These are phyloP conservation scores for Phytomonas sp. DNA, from an alignment of 208 protist species.

Conservation along the genomic window DNA sequence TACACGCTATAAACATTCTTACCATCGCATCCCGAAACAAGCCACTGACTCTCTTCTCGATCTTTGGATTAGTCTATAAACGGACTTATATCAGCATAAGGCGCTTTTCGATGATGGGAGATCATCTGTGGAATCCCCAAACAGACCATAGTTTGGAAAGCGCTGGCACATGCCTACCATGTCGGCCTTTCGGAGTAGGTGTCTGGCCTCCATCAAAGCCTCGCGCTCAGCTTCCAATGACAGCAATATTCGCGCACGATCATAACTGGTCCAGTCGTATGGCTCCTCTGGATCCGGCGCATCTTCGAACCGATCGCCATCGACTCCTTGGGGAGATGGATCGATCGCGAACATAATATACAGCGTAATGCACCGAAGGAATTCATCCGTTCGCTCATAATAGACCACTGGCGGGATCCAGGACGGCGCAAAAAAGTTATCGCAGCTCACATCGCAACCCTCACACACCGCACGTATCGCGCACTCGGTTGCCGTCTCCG, in stretches of 20 bases:
- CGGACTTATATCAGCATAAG: not conserved
- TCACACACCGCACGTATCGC: slow-evolving; percentile 67
- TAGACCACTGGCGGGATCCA: slow-evolving; percentile 59
- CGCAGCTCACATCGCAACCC: slow-evolving; percentile 66
- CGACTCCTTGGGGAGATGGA: slow-evolving; percentile 39
- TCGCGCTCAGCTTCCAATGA: slow-evolving; percentile 34
- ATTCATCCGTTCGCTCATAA: slow-evolving; percentile 19
- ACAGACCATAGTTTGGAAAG: slow-evolving; percentile 51
- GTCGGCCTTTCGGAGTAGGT: slow-evolving; percentile 27
- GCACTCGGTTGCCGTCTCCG: slow-evolving; percentile 49
- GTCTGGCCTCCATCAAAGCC: slow-evolving; percentile 34
- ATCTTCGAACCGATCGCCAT: slow-evolving; percentile 52
- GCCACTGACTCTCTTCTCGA: not conserved
- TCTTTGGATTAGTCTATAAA: not conserved
- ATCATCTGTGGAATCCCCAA: slow-evolving; percentile 41
- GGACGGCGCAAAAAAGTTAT: slow-evolving; percentile 72
- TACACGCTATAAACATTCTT: not conserved
- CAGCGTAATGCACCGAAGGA: slow-evolving; percentile 36
- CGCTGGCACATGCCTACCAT: slow-evolving; percentile 48
- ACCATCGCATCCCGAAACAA: not conserved
- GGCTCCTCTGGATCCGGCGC: slow-evolving; percentile 43
- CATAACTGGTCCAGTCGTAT: slow-evolving; percentile 74
- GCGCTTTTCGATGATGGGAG: not conserved
- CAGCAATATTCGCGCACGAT: slow-evolving; percentile 28
- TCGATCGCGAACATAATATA: slow-evolving; percentile 51